Percentiles rank a stretch among this genome's conserved stretches.
phyloP scores from a whole-genome alignment of 164 flowering plant genomes.

The Santalum album region DNA sequence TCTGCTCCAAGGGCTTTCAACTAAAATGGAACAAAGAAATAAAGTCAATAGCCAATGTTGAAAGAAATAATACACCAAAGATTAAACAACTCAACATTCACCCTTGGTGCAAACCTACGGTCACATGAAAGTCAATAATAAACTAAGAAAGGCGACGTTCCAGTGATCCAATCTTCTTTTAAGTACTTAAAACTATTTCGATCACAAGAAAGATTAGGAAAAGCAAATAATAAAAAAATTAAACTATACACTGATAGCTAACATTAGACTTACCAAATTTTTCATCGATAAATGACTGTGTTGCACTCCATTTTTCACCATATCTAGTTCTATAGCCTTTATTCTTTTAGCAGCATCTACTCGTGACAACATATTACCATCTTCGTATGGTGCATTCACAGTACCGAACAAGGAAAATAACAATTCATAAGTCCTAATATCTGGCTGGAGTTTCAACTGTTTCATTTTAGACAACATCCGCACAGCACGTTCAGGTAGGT shows the following conservation, averaged over 20 bases:
- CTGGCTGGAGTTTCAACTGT: conserved; percentile 31
- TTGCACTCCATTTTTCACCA: conserved; percentile 54
- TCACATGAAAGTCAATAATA: too few relatives aligned
- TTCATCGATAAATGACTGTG: conserved; percentile 55
- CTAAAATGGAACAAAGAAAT: conserved; percentile 38
- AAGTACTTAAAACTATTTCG: too few relatives aligned
- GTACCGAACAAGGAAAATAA: conserved; percentile 77
- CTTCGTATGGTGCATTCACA: conserved; percentile 83
- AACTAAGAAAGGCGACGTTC: too few relatives aligned
- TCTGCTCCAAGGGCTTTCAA: conserved; percentile 78
- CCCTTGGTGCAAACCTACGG: too few relatives aligned
- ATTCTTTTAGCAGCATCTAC: conserved; percentile 51
- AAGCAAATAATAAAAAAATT: background rate
- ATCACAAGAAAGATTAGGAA: too few relatives aligned
- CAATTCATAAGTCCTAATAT: conserved; percentile 70
- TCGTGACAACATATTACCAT: conserved; percentile 50
- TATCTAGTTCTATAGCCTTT: conserved; percentile 63
- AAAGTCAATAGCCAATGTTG: background rate
- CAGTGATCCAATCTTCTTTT: too few relatives aligned
- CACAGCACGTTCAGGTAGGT: conserved; percentile 74
- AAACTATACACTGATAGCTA: background rate
- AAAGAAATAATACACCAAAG: background rate
- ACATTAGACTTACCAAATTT: conserved; percentile 50
- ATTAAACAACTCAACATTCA: too few relatives aligned
- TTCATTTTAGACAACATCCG: conserved; percentile 63